Conservation (phyloP, 2,329 filamentous ascomycete genomes). For the Sordariomycetes sp. region DNA sequence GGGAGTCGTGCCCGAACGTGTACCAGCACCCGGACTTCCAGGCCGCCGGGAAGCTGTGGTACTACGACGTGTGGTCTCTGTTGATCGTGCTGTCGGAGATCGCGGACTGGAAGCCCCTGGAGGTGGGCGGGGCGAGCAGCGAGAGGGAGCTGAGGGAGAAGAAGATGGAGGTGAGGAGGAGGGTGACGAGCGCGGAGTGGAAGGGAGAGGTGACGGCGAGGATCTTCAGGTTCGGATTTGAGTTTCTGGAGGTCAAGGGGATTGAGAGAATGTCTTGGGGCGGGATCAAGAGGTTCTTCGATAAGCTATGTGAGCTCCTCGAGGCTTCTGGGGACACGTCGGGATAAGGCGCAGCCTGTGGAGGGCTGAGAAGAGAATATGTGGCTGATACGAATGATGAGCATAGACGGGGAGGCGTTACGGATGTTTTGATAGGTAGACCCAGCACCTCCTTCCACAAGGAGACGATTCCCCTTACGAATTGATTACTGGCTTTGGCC, state of each 20-base stretch:
- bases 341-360: neutral
- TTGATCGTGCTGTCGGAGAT: conserved; percentile 1
- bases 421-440: neutral
- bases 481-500: neutral
- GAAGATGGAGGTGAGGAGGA: neutral
- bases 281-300: neutral
- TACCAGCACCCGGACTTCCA: conserved; percentile 4
- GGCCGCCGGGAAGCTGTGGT: neutral
- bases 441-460: neutral
- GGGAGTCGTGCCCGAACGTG: neutral
- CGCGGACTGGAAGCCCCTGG: neutral
- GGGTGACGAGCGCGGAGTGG: neutral
- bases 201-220: neutral
- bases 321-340: neutral
- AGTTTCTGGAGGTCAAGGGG: neutral
- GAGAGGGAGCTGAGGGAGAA: neutral
- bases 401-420: neutral
- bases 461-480: neutral
- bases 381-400: neutral
- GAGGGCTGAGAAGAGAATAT: neutral
- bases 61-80: conserved; percentile 3
- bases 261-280: neutral
- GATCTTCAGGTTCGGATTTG: neutral
- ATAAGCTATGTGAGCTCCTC: neutral
- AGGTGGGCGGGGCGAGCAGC: neutral